Base-by-base conservation (phyloP, 495 filamentous ascomycete species). In the Schizothecium vesticola region DNA sequence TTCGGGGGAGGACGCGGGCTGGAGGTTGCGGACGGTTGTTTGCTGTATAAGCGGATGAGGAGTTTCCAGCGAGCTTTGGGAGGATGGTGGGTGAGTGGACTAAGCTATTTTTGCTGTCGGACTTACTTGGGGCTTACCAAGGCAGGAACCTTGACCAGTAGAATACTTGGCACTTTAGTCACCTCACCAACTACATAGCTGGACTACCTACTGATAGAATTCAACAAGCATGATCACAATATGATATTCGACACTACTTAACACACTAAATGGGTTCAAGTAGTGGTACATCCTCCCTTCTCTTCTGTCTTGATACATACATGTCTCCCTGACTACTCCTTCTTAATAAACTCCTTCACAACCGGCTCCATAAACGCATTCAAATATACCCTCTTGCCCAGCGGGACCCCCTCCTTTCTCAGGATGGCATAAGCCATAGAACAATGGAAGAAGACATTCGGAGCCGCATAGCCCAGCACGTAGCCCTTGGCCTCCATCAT, bases 381-480 rank as follows among this genome's bases (percentile, higher is more conserved):
- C 43, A 51, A 8, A 7, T 8, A 51, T 0, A n/a, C 19, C 43
- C 16, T 21, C 80, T 89, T 89, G 1, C 85, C 85, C 16, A 91
- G 12, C 1, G 80, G 78, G 51, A 88, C 87, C 9, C 88, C 88
- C 71, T 86, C 78, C 59, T 74, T 76, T 28, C 87, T 74, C 64
- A 90, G 69, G 67, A 90, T 84, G 12, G 68, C 75, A 76, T 90
- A 89, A 25, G 85, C 77, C 10, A 80, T 86, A 2, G 71, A 76
- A 33, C 85, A 33, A 76, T 90, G 88, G 74, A 91, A 90, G 84
- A 78, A 84, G 67, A 88, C 77, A 69, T 89, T 87, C 43, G 87
- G 85, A 11, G 86, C 2, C 10, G 76, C 74, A 68, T 77, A 85
- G 3, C 73, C 71, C 22, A 68, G 36, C 23, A 82, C 66, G 71